phyloP scores from a whole-genome alignment of 2,329 filamentous ascomycete genomes.

The Torrubiellomyces zombiae region DNA sequence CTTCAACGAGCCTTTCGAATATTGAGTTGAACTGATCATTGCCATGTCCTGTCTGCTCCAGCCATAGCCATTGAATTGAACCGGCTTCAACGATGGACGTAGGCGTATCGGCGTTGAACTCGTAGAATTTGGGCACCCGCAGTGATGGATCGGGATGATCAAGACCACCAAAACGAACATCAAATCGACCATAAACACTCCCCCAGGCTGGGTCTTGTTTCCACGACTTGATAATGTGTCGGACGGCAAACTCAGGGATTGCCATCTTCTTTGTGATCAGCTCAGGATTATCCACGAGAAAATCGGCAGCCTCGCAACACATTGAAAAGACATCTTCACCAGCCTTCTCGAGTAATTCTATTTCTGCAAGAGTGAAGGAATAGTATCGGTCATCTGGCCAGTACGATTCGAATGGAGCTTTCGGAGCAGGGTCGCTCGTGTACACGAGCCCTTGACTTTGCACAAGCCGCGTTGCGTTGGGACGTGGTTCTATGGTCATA shows the following conservation, averaged over 20 bases:
- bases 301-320: constrained; percentile 4
- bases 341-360: constrained; percentile 2
- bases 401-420: constrained; percentile 1
- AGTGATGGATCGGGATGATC: constrained; percentile 2
- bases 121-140: constrained; percentile 3
- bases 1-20: constrained; percentile 1
- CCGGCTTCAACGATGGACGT: constrained; percentile 3
- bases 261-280: constrained; percentile 1
- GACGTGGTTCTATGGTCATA: not conserved
- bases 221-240: constrained; percentile 2
- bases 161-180: constrained; percentile 3
- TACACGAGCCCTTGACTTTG: constrained; percentile 3
- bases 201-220: constrained; percentile 2
- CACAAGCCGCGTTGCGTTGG: constrained; percentile 1
- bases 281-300: constrained; percentile 1
- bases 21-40: constrained; percentile 3
- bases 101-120: constrained; percentile 4
- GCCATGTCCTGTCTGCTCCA: constrained; percentile 2
- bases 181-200: constrained; percentile 3
- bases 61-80: constrained; percentile 2
- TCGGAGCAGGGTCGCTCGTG: not conserved
- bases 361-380: constrained; percentile 2
- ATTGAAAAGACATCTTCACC: constrained; percentile 2
- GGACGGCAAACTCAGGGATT: constrained; percentile 1
- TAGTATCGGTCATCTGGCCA: constrained; percentile 4